Evolutionary conservation across 805 yeast genomes (phyloP).

Genomic region (baker's yeast (Saccharomyces cerevisiae)): DNA sequence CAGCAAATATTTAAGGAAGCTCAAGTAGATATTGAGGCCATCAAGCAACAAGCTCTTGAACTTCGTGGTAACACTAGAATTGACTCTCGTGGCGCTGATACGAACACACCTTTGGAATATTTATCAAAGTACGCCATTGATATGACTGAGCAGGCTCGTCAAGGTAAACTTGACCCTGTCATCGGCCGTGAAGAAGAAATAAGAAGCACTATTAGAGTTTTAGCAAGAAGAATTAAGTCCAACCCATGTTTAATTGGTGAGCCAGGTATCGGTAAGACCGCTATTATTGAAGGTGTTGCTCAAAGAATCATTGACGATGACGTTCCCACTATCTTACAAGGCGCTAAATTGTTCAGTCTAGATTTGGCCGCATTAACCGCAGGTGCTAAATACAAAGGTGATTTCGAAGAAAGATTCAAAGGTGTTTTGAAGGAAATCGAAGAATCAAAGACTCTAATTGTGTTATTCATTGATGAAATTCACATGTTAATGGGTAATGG

Average conservation of each 20-base stretch:
- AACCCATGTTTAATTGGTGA: slow-evolving; percentile 97
- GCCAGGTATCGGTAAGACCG: slow-evolving; percentile 98
- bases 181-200: slow-evolving; percentile 99
- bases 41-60: slow-evolving; percentile 69
- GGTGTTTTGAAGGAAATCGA: slow-evolving; percentile 94
- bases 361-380: slow-evolving; percentile 96
- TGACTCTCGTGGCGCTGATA: slow-evolving; percentile 89
- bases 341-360: slow-evolving; percentile 73
- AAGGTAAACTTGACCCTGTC: slow-evolving; percentile 94
- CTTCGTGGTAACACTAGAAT: slow-evolving; percentile 87
- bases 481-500: slow-evolving; percentile 99
- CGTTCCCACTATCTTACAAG: slow-evolving; percentile 80
- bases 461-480: slow-evolving; percentile 92
- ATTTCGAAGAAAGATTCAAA: slow-evolving; percentile 94
- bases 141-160: slow-evolving; percentile 85
- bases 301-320: slow-evolving; percentile 93
- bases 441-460: slow-evolving; percentile 74
- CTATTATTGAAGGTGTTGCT: slow-evolving; percentile 97
- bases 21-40: slow-evolving; percentile 55
- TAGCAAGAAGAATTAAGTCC: slow-evolving; percentile 95
- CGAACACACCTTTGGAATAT: slow-evolving; percentile 77
- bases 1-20: slow-evolving; percentile 66
- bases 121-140: slow-evolving; percentile 85
- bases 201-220: slow-evolving; percentile 85
- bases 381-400: slow-evolving; percentile 98